Base-by-base conservation (phyloP, 2,329 filamentous ascomycete species). In the Beauveria bassiana region DNA sequence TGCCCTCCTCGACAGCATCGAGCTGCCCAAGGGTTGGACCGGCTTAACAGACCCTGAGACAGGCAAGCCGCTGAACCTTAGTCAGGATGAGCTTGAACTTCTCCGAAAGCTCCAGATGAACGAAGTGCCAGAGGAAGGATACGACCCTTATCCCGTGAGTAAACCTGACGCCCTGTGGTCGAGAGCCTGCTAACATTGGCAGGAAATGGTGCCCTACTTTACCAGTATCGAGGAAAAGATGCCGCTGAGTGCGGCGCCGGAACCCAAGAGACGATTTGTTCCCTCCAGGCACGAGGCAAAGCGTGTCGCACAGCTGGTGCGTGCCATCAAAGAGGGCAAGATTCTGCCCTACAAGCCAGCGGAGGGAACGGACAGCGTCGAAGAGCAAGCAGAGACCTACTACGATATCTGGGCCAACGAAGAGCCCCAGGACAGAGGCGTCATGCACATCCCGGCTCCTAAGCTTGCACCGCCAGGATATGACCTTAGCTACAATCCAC, bases 371-470 rank as follows among this genome's bases (percentile, higher is more conserved):
- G 75, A 91, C 68, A 83, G 87, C 64, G 85, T 93, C 66, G 86
- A 90, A 61, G 84, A 89, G 58, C 86, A 90, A 61, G 81, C 89
- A 63, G 86, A 89, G 59, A 83, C 83, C 26, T 87, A 86, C 69
- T 96, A 92, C 70, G 95, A 99, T 71, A 84, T 99, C 60, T 99
- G 95, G 95, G 91, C 93, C 59, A 90, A 98, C 70, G 93, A 99
- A 74, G 85, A 88, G 67, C 86, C 91, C 12, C 84, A 88, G 67
- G 85, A 89, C 40, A 89, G 93, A 64, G 90, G 98, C 73, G 81
- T 89, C 42, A 98, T 98, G 93, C 91, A 97, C 70, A 89, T 98
- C 60, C 90, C 95, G 18, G 93, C 95, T 1, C 95, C 95, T 5
- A 99, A 99, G 73, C 81, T 96, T 55, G 87, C 93, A 31, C 93